Evolutionary conservation across 352 stramenopile genomes (phyloP).

Genomic region (Pythium grandisporangium): DNA sequence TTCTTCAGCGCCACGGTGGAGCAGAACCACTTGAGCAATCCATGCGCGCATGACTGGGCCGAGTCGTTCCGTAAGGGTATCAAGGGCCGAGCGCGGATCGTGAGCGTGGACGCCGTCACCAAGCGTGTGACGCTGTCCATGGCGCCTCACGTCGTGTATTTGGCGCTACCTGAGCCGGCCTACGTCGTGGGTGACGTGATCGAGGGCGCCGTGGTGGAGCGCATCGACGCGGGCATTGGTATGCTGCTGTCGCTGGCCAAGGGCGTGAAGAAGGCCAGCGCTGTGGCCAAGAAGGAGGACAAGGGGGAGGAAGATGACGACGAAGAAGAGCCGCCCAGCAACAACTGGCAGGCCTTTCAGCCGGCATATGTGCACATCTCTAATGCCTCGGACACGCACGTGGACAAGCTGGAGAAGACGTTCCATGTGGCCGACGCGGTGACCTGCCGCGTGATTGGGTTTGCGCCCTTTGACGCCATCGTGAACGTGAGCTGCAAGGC

Average conservation of each 20-base stretch:
- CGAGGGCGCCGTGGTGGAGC: constrained; percentile 57
- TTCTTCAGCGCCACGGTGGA: constrained; percentile 86
- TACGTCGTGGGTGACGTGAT: constrained; percentile 70
- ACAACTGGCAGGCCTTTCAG: constrained; percentile 75
- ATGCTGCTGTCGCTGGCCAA: constrained; percentile 72
- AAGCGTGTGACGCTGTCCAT: constrained; percentile 82
- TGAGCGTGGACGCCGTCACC: constrained; percentile 59
- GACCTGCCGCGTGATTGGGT: constrained; percentile 72
- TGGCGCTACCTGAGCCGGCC: constrained; percentile 42
- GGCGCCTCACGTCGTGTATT: constrained; percentile 81
- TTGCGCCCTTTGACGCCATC: constrained; percentile 78
- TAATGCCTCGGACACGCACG: constrained; percentile 63
- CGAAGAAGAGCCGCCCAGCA: constrained; percentile 27
- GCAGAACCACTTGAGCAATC: constrained; percentile 85
- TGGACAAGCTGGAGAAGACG: constrained; percentile 87
- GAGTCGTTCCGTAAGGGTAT: constrained; percentile 71
- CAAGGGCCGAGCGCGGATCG: constrained; percentile 80
- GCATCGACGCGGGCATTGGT: constrained; percentile 77
- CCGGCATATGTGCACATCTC: constrained; percentile 88
- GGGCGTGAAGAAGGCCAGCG: constrained; percentile 19
- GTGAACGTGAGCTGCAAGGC: constrained; percentile 80
- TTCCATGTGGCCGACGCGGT: constrained; percentile 54
- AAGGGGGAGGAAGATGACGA: constrained; percentile 19
- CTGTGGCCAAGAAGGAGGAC: not conserved
- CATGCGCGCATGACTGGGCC: constrained; percentile 66